Percentiles rank a stretch among this genome's conserved stretches.
Evolutionary conservation across 495 filamentous ascomycete species (phyloP).

Genomic region (Xylaria intraflava): DNA sequence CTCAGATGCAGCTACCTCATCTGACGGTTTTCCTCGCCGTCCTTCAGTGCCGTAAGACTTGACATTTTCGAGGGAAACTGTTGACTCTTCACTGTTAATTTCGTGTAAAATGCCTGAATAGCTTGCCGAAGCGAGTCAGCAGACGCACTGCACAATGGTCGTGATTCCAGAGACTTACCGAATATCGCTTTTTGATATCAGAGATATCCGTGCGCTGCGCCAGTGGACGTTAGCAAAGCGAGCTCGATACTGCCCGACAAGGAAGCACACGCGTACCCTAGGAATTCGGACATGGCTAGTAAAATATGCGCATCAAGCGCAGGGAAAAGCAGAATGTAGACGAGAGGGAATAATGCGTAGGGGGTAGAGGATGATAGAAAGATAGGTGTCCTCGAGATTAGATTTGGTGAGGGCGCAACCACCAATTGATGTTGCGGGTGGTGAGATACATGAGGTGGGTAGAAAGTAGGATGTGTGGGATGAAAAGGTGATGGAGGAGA

Average conservation of each 20-base stretch:
- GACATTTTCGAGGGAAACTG: conserved; percentile 94
- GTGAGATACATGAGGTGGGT: conserved; percentile 1
- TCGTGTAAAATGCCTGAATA: conserved; percentile 95
- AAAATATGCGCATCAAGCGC: conserved; percentile 22
- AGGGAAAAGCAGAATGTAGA: conserved; percentile 2
- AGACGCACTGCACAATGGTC: conserved; percentile 17
- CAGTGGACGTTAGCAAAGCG: conserved; percentile 18
- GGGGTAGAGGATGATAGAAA: not conserved
- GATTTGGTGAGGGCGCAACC: conserved; percentile 3
- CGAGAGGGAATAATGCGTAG: conserved; percentile 6
- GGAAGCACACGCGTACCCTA: conserved; percentile 35
- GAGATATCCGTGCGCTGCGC: conserved; percentile 65
- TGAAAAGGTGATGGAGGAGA: conserved; percentile 11
- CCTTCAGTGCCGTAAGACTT: conserved; percentile 90
- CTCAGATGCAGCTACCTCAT: conserved; percentile 74
- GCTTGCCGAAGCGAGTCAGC: conserved; percentile 38
- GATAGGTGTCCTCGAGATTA: not conserved
- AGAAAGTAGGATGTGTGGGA: conserved; percentile 3
- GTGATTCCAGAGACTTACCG: conserved; percentile 50
- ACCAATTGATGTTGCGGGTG: conserved; percentile 5
- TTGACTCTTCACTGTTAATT: conserved; percentile 94
- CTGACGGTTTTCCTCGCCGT: conserved; percentile 64
- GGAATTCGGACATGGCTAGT: conserved; percentile 44
- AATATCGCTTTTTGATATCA: conserved; percentile 97
- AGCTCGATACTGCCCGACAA: not conserved